These are phyloP conservation scores for Trametes punicea DNA, from an alignment of 768 basidiomycete genomes.

Conservation along the genomic window DNA sequence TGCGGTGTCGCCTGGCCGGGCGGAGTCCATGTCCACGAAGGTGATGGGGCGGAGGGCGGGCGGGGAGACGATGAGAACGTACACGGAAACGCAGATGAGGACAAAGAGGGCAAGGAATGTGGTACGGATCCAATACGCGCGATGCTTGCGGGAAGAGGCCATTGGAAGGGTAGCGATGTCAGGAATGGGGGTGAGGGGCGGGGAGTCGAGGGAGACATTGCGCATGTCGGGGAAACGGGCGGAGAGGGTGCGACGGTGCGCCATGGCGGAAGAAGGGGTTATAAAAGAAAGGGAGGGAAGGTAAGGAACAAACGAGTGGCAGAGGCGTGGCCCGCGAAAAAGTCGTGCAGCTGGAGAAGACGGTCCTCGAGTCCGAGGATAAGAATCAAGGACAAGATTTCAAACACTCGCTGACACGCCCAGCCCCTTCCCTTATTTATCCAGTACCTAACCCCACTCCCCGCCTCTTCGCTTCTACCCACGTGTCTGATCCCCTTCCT, in stretches of 20 bases:
- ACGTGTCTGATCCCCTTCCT: slow-evolving; percentile 2
- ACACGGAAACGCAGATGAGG: slow-evolving; percentile 50
- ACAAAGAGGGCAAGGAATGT: slow-evolving; percentile 52
- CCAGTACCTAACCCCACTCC: too few relatives aligned
- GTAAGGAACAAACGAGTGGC: slow-evolving; percentile 22
- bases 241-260: slow-evolving; percentile 30
- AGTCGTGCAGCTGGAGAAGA: background rate
- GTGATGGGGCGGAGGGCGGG: slow-evolving; percentile 38
- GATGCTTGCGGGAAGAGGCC: slow-evolving; percentile 37
- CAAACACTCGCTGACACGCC: background rate
- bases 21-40: slow-evolving; percentile 22
- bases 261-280: slow-evolving; percentile 20
- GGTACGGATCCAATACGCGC: slow-evolving; percentile 43
- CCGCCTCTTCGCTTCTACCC: slow-evolving; percentile 1
- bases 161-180: slow-evolving; percentile 26
- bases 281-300: slow-evolving; percentile 3
- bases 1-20: slow-evolving; percentile 25
- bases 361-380: too few relatives aligned
- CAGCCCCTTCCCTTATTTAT: slow-evolving; percentile 1
- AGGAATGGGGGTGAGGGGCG: slow-evolving; percentile 28
- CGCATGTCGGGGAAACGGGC: slow-evolving; percentile 27
- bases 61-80: slow-evolving; percentile 52
- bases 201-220: slow-evolving; percentile 26
- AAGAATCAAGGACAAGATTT: too few relatives aligned
- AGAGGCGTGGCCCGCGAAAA: slow-evolving; percentile 17